phyloP scores from a whole-genome alignment of 306 rosid species.

The Begonia loranthoides region DNA sequence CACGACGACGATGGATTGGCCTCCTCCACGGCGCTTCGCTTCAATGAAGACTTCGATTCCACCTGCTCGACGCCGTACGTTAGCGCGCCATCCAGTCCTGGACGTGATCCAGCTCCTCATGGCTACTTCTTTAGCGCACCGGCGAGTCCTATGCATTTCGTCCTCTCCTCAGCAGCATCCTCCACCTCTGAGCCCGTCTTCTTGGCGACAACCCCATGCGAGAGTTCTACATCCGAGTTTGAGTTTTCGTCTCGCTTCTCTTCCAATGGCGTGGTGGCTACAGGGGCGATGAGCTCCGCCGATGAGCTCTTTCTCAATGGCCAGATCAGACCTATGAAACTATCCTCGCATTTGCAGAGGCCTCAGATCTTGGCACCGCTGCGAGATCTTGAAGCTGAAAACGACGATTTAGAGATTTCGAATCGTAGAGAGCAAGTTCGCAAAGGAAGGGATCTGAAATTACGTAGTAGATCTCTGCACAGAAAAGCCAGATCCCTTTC shows the following conservation, averaged over 20 bases:
- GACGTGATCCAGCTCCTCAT: conserved; percentile 19
- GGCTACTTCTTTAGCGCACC: conserved; percentile 68
- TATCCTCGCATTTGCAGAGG: conserved; percentile 42
- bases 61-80: conserved; percentile 65
- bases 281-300: conserved; percentile 58
- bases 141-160: conserved; percentile 66
- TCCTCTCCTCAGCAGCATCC: conserved; percentile 12
- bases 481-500: conserved; percentile 75
- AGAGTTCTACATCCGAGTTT: conserved; percentile 35
- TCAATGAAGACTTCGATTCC: conserved; percentile 40
- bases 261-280: conserved; percentile 7
- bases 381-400: conserved; percentile 37
- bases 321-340: conserved; percentile 77
- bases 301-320: conserved; percentile 62
- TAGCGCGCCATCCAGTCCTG: conserved; percentile 73
- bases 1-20: not conserved
- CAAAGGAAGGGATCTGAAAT: conserved; percentile 58
- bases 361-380: conserved; percentile 44
- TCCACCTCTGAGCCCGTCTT: conserved; percentile 6
- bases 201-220: conserved; percentile 2
- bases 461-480: conserved; percentile 34
- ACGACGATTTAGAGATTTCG: conserved; percentile 9
- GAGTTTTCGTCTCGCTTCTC: conserved; percentile 54
- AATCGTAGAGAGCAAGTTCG: conserved; percentile 8
- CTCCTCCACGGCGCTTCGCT: conserved; percentile 3